Evolutionary conservation across 306 rosid species (phyloP).

Genomic region (Ormosia semicastrata): DNA sequence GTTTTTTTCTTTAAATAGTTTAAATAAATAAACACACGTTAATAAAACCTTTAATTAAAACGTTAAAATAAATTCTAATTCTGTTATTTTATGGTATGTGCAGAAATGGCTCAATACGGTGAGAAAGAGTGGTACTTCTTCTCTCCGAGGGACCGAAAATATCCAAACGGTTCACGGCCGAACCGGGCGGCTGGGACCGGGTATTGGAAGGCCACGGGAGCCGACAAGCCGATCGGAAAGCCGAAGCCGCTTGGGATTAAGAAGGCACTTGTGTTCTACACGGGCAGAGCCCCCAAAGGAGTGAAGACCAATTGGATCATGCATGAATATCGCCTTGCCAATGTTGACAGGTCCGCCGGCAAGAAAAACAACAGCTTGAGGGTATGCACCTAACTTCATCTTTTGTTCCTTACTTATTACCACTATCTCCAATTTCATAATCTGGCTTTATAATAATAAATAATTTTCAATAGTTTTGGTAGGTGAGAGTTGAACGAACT

Average conservation of each 20-base stretch:
- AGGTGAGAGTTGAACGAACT: background rate
- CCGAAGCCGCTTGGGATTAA: conserved; percentile 83
- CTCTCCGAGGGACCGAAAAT: conserved; percentile 87
- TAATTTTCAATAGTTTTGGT: background rate
- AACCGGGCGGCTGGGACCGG: conserved; percentile 93
- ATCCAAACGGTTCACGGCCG: conserved; percentile 97
- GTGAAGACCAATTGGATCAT: conserved; percentile 95
- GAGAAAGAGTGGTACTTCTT: conserved; percentile 98
- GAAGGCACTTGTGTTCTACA: conserved; percentile 89
- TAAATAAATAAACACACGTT: too few species aligned
- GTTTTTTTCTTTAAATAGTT: too few species aligned
- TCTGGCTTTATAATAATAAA: too few species aligned
- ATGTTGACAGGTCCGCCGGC: conserved; percentile 83
- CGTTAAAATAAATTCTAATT: background rate
- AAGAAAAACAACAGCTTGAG: conserved; percentile 61
- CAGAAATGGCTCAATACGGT: conserved; percentile 78
- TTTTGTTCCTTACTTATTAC: background rate
- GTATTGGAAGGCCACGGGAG: conserved; percentile 97
- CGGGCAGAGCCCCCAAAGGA: conserved; percentile 89
- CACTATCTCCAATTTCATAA: background rate
- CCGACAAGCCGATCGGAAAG: conserved; percentile 87
- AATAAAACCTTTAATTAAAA: too few species aligned
- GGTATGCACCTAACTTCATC: conserved; percentile 34
- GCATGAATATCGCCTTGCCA: conserved; percentile 97
- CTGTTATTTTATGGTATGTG: background rate